A percentile compares a stretch with the other conserved stretches of the same genome.
phyloP scores from a whole-genome alignment of 345 rosid genomes.

The Gossypium turneri region DNA sequence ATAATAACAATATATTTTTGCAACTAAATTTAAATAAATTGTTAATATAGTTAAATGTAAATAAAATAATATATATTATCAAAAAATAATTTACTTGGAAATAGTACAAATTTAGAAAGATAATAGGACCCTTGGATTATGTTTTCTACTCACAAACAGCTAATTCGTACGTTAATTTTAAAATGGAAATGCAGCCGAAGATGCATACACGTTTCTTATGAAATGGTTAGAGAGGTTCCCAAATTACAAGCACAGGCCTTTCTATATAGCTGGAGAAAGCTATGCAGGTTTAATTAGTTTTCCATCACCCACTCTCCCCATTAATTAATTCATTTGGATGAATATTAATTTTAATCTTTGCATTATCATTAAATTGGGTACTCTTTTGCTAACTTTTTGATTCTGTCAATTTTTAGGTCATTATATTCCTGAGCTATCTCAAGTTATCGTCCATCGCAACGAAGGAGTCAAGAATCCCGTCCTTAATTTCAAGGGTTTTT shows the following conservation, averaged over 20 bases:
- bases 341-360: neutral
- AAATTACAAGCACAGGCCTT: constrained; percentile 58
- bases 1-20: too few species aligned
- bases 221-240: constrained; percentile 77
- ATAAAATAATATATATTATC: too few species aligned
- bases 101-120: too few species aligned
- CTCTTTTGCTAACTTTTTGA: neutral
- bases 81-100: too few species aligned
- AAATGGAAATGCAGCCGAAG: constrained; percentile 50
- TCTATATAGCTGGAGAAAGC: constrained; percentile 94
- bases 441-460: constrained; percentile 40
- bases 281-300: constrained; percentile 53
- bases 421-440: constrained; percentile 81
- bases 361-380: neutral
- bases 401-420: constrained; percentile 44
- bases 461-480: constrained; percentile 44
- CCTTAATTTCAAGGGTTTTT: constrained; percentile 68
- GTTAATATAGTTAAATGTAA: too few species aligned
- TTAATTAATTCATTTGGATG: neutral
- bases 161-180: neutral
- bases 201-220: constrained; percentile 54
- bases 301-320: neutral
- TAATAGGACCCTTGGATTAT: too few species aligned
- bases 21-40: too few species aligned
- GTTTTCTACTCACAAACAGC: neutral